phyloP scores from a whole-genome alignment of 2,329 filamentous ascomycete species.

The Penicillium sp. region DNA sequence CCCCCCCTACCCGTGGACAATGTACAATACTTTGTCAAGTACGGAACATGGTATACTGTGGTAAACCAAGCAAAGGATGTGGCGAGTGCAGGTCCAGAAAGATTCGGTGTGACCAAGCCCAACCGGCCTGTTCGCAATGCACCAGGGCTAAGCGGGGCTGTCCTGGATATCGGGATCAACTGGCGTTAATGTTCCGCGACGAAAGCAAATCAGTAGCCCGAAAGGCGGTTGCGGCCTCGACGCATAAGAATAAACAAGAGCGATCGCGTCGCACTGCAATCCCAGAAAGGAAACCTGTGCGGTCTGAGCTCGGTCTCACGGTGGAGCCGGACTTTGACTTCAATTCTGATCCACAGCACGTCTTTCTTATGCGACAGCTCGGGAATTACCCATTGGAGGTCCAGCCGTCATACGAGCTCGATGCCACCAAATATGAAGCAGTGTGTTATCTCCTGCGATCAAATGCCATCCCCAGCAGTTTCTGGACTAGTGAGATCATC shows the following conservation, averaged over 20 bases:
- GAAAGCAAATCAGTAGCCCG: slow-evolving; percentile 62
- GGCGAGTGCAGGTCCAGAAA: slow-evolving; percentile 44
- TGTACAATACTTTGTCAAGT: neutral
- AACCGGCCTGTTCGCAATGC: slow-evolving; percentile 63
- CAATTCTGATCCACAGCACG: slow-evolving; percentile 18
- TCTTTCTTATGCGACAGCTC: slow-evolving; percentile 16
- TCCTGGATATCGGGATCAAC: slow-evolving; percentile 63
- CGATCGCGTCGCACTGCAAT: slow-evolving; percentile 26
- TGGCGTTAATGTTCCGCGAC: slow-evolving; percentile 65
- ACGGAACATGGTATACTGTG: slow-evolving; percentile 41
- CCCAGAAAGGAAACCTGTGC: slow-evolving; percentile 23
- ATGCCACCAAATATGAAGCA: slow-evolving; percentile 32
- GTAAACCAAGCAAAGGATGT: slow-evolving; percentile 47
- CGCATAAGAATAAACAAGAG: slow-evolving; percentile 10
- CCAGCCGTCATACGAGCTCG: slow-evolving; percentile 23
- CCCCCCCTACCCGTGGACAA: neutral
- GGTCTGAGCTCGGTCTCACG: slow-evolving; percentile 2
- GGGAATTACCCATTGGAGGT: slow-evolving; percentile 17
- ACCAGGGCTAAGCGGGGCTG: slow-evolving; percentile 59
- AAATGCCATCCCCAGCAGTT: slow-evolving; percentile 32
- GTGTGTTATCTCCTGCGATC: slow-evolving; percentile 38
- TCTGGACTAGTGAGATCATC: slow-evolving; percentile 27
- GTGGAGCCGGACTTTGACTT: slow-evolving; percentile 19
- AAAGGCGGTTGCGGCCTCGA: slow-evolving; percentile 48
- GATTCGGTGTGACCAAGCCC: slow-evolving; percentile 58